Conservation (phyloP, 768 basidiomycete genomes). For the Collybiopsis luxurians region DNA sequence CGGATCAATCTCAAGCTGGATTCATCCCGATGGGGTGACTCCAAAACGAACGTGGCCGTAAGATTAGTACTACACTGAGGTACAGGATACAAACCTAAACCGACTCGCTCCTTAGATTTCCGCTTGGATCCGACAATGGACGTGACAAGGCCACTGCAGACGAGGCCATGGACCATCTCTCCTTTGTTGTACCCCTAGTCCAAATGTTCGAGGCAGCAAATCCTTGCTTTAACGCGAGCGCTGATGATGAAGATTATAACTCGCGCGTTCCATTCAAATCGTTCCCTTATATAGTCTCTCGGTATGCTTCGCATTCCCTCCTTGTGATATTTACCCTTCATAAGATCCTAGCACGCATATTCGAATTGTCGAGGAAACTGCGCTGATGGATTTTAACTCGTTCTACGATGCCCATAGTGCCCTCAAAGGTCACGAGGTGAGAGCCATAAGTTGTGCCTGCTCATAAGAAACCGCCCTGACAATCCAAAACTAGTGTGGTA, state of each 20-base stretch:
- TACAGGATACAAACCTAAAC: no score
- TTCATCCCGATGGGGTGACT: background rate
- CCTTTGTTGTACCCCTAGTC: background rate
- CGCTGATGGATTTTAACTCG: slow-evolving; percentile 1
- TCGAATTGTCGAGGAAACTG: background rate
- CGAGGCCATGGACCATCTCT: background rate
- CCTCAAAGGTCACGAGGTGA: background rate
- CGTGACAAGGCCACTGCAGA: background rate
- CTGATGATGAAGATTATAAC: background rate
- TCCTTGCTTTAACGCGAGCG: background rate
- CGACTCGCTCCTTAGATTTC: background rate
- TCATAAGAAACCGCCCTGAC: no score
- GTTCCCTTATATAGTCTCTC: slow-evolving; percentile 1
- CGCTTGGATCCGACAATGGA: no score
- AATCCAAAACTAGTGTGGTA: no score
- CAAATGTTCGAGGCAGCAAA: background rate
- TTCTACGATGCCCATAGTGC: slow-evolving; percentile 1
- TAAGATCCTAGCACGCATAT: background rate
- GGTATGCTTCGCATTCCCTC: background rate
- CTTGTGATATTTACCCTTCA: background rate
- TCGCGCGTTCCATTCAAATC: background rate
- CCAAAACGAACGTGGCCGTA: background rate
- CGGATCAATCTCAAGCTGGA: background rate
- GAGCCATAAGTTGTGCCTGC: no score
- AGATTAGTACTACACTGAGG: background rate